A percentile compares a stretch with the other conserved stretches of the same genome.
Evolutionary conservation across 2,329 filamentous ascomycete genomes (phyloP).

Genomic region (Diaporthe amygdali): DNA sequence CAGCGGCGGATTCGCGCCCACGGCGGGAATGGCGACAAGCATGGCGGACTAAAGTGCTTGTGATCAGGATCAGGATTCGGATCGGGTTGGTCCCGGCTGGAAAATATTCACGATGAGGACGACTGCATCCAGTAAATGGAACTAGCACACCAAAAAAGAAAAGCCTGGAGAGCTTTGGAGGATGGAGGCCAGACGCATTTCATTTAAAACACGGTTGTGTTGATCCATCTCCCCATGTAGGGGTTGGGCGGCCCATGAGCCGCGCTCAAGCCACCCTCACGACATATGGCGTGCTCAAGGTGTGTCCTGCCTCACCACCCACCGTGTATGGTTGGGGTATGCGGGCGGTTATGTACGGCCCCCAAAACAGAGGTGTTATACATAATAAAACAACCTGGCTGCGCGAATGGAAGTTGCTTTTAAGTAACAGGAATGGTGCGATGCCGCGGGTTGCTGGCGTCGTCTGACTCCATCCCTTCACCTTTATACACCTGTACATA

Average conservation of each 20-base stretch:
- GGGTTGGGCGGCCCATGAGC: not conserved
- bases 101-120: constrained; percentile 29
- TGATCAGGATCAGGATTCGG: not conserved
- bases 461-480: not conserved
- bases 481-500: not conserved
- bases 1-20: constrained; percentile 45
- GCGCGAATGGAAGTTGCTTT: not conserved
- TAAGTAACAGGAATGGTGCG: constrained; percentile 15
- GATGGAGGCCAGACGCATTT: not conserved
- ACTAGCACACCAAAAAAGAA: not conserved
- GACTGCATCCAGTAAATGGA: not conserved
- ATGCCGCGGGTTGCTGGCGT: not conserved
- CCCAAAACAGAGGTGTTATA: not conserved
- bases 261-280: constrained; percentile 11
- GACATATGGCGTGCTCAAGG: constrained; percentile 28
- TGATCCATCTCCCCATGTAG: not conserved
- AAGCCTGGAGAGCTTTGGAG: not conserved
- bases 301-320: constrained; percentile 3
- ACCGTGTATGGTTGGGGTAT: not conserved
- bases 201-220: not conserved
- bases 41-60: not conserved
- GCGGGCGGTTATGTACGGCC: not conserved
- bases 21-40: constrained; percentile 37
- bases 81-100: constrained; percentile 6
- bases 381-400: not conserved